Evolutionary conservation across 768 basidiomycete genomes (phyloP), one percentile per base, ranked within the genome.

Genomic region (Naganishia vishniacii): DNA sequence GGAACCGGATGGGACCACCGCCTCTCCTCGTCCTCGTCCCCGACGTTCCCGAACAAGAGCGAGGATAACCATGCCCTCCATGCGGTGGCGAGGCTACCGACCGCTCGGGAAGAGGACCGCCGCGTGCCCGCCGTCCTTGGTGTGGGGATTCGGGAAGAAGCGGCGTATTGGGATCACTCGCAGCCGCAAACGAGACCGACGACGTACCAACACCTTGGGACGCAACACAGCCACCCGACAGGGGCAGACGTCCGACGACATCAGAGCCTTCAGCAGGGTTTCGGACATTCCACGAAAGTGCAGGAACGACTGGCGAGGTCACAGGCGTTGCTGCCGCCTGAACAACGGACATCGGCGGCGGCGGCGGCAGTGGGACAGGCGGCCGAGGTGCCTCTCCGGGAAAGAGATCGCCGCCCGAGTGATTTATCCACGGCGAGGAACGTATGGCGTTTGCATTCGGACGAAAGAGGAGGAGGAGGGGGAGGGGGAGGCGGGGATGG

Each of bases 11-110:
- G 60, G 29, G 46, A 59, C 31, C 34, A 63, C 12, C n/a, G n/a
- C n/a, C n/a, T n/a, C n/a, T n/a, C n/a, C n/a, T n/a, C n/a, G 34
- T 51, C 61, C 48, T 7, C 44, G 31, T 47, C 61, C 13, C 18
- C 62, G 18, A 45, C 42, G 51, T 44, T 59, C 9, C 48, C 51
- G 51, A n/a, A n/a, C 34, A 44, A 41, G 31, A 44, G 65, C 67
- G 26, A 48, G 37, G 58, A 67, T 34, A 59, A 67, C 45, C 61
- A 53, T 23, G 61, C 63, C n/a, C 34, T 59, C 11, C 49, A 51
- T 59, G 46, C 16, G 71, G 72, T 44, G 73, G 72, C 40, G 71
- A 34, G 3, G 15, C 8, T 34, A 4, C 1, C 32, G 49, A 51
- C 34, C 7, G n/a, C n/a, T n/a, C 7, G 49, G n/a, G 49, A 51